phyloP scores from a whole-genome alignment of 1,284 basidiomycete species.

The Pterula multifida region DNA sequence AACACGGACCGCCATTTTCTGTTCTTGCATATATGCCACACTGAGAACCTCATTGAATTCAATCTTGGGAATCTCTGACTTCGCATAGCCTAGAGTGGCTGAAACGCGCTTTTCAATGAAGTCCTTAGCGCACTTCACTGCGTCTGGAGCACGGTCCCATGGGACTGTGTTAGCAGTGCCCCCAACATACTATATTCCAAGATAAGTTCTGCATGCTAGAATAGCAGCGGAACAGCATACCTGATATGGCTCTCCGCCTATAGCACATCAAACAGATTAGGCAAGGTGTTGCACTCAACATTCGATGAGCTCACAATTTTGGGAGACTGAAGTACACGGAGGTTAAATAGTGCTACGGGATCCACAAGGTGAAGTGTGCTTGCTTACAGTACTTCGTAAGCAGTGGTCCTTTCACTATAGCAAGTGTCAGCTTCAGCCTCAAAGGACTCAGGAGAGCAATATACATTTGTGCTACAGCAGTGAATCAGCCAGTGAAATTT shows the following conservation, averaged over 20 bases:
- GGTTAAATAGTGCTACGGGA: too few species aligned
- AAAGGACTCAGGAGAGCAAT: conserved; percentile 1
- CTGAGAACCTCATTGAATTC: conserved; percentile 68
- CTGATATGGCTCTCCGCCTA: conserved; percentile 65
- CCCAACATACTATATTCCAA: conserved; percentile 49
- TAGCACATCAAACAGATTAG: too few species aligned
- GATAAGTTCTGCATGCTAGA: conserved; percentile 8
- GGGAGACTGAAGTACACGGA: conserved; percentile 32
- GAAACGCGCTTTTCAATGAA: conserved; percentile 42
- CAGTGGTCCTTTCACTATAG: conserved; percentile 48
- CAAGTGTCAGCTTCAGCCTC: conserved; percentile 6
- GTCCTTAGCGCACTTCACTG: conserved; percentile 41
- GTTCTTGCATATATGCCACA: conserved; percentile 71
- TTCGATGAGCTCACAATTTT: conserved; percentile 50
- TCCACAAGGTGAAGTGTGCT: too few species aligned
- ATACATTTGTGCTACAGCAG: conserved; percentile 4
- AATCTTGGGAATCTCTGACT: conserved; percentile 22
- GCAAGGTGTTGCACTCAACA: too few species aligned
- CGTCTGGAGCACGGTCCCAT: conserved; percentile 40
- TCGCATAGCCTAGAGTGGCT: background rate
- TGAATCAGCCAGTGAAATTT: conserved; percentile 37
- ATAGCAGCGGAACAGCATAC: conserved; percentile 20
- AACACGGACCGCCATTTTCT: conserved; percentile 59
- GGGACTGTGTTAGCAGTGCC: conserved; percentile 59
- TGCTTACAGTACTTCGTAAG: conserved; percentile 55